Conservation (phyloP, 2,329 filamentous ascomycete genomes). For the Colletotrichum lentis region DNA sequence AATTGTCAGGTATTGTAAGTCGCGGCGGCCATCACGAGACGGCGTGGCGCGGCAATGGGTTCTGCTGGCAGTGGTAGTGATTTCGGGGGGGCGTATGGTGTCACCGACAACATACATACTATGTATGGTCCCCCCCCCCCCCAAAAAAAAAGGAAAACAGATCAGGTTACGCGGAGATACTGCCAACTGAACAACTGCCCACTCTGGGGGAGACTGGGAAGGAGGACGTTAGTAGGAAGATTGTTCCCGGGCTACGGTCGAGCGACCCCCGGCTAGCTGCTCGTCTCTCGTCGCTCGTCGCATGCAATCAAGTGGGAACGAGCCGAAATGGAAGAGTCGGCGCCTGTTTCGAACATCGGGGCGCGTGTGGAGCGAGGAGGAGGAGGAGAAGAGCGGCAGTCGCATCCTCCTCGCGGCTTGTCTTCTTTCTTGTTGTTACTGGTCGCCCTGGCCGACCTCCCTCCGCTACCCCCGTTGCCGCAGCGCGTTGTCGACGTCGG, state of each 20-base stretch:
- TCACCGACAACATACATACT: background rate
- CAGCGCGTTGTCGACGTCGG: background rate
- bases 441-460: background rate
- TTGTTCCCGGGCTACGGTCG: constrained; percentile 11
- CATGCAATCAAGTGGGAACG: constrained; percentile 31
- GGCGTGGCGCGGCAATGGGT: constrained; percentile 5
- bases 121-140: background rate
- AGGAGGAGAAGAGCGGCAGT: constrained; percentile 5
- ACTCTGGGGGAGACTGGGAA: background rate
- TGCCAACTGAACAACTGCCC: background rate
- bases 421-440: background rate
- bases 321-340: constrained; percentile 3
- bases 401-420: background rate
- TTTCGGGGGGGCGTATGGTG: constrained; percentile 11
- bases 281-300: background rate
- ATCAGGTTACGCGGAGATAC: constrained; percentile 21
- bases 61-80: constrained; percentile 13
- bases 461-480: constrained; percentile 9
- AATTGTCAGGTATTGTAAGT: background rate
- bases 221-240: background rate
- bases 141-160: no score
- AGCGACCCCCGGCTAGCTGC: constrained; percentile 26
- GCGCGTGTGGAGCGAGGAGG: background rate
- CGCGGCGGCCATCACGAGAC: constrained; percentile 10
- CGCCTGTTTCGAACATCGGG: constrained; percentile 24